Base-by-base conservation (phyloP, 2,329 filamentous ascomycete genomes). In the Keithomyces neogunnii region DNA sequence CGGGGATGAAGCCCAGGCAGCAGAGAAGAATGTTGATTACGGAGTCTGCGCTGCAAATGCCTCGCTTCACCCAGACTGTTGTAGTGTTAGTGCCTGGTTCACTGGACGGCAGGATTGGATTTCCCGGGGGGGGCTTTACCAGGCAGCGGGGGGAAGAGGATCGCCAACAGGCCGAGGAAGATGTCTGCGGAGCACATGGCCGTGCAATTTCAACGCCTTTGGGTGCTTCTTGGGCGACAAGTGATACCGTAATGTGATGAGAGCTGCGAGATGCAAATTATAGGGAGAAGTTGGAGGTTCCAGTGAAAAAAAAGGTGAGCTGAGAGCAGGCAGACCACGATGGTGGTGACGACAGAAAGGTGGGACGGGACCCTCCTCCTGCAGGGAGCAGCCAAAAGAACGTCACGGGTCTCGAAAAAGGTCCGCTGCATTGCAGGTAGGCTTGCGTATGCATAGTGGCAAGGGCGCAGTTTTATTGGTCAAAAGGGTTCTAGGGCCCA, bases 11-110 rank as follows among this genome's bases (percentile, higher is more conserved):
- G 61, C 85, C 88, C 28, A 92, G 81, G 50, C 82, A 66, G 69
- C 87, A 93, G 62, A 97, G 89, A 45, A 91, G 85, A 68, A 97
- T 85, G 75, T 99, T 99, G 76, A 99, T 95, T 62, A 97, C 64
- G 7, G 88, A 92, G 73, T 97, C 93, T 52, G 85, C 89, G 56
- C 85, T 88, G 77, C 93, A 99, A 72, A 99, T 77, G 57, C 93
- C 93, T 63, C 86, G 77, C 74, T 97, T 99, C 55, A 99, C 89
- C 93, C 93, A 99, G 62, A 99, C 93, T 89, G 40, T 33, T 44
- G 28, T 47, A 5, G 42, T 56, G 59, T 65, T 60, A 65, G 57
- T 52, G 46, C 38, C 32, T 43, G 19, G 7, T 10, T 19, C 11
- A 19, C 9, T 29, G 47, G 28, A 4, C 11, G 4, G 26, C 26